Conservation (phyloP, 352 stramenopile genomes). For the Paralagenidium karlingii region DNA sequence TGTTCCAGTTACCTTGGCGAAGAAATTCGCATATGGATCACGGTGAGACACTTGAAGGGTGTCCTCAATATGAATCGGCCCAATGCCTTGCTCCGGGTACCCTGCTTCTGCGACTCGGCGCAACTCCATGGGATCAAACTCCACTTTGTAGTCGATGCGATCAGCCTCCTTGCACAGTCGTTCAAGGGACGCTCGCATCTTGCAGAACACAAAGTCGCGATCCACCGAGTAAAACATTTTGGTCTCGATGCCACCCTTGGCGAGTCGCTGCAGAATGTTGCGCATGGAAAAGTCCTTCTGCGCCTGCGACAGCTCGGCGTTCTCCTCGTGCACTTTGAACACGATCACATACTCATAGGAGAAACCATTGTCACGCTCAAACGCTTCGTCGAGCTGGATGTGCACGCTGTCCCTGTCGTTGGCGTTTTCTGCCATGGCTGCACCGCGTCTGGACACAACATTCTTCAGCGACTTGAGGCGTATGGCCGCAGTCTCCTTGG, state of each 20-base stretch:
- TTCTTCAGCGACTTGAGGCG: constrained; percentile 49
- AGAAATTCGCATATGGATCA: constrained; percentile 55
- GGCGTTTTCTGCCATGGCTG: constrained; percentile 36
- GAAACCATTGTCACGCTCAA: constrained; percentile 52
- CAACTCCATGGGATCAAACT: constrained; percentile 49
- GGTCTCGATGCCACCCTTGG: constrained; percentile 58
- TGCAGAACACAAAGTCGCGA: constrained; percentile 63
- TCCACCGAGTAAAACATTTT: constrained; percentile 73
- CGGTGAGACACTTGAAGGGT: constrained; percentile 28
- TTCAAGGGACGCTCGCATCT: constrained; percentile 51
- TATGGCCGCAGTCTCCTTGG: no score
- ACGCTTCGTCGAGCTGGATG: constrained; percentile 42
- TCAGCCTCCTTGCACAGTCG: constrained; percentile 55
- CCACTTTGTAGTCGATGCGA: constrained; percentile 67
- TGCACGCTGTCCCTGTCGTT: constrained; percentile 57
- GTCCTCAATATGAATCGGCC: constrained; percentile 44
- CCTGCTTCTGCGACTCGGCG: constrained; percentile 35
- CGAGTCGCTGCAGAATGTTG: constrained; percentile 50
- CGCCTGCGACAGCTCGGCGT: constrained; percentile 21
- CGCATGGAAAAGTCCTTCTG: constrained; percentile 69
- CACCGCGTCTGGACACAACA: constrained; percentile 42
- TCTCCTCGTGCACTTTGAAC: constrained; percentile 73
- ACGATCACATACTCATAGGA: constrained; percentile 74
- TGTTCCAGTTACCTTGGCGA: constrained; percentile 29
- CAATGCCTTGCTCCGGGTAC: constrained; percentile 44